These are phyloP conservation scores for Nothopassalora personata DNA, from an alignment of 2,329 filamentous ascomycete genomes.

Conservation along the genomic window DNA sequence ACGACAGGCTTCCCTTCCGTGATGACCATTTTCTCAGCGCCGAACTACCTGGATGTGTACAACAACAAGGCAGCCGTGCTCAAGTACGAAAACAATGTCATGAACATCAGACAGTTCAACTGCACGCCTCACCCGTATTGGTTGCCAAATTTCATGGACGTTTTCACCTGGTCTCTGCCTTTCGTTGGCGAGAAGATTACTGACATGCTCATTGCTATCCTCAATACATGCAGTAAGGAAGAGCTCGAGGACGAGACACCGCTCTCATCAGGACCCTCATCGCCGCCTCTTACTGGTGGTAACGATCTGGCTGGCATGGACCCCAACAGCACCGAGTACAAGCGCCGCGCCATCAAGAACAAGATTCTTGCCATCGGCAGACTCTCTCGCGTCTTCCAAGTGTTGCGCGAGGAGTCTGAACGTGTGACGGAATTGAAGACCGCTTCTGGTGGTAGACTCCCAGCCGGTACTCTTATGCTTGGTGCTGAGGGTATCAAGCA, in stretches of 20 bases:
- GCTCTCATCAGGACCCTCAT: conserved; percentile 64
- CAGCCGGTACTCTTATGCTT: conserved; percentile 93
- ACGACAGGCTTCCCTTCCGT: conserved; percentile 98
- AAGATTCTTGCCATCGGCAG: conserved; percentile 98
- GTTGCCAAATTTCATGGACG: conserved; percentile 99
- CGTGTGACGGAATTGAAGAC: conserved; percentile 97
- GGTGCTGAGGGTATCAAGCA: conserved; percentile 98
- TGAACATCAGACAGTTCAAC: conserved; percentile 99
- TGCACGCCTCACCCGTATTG: conserved; percentile 99
- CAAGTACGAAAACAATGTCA: conserved; percentile 99
- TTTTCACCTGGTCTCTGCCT: conserved; percentile 99
- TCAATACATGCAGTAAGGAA: conserved; percentile 98
- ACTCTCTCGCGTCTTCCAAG: conserved; percentile 95
- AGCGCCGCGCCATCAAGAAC: conserved; percentile 97
- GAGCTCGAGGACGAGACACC: conserved; percentile 84
- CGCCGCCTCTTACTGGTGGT: conserved; percentile 59
- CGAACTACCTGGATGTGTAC: conserved; percentile 98
- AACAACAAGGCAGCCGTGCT: conserved; percentile 99
- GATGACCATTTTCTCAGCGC: conserved; percentile 99
- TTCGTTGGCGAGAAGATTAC: conserved; percentile 99
- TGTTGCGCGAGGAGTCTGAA: conserved; percentile 94
- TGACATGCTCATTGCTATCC: conserved; percentile 97
- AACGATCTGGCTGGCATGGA: conserved; percentile 48
- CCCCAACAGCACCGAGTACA: conserved; percentile 84
- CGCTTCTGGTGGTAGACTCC: conserved; percentile 83